Conservation (phyloP, 345 rosid species). For the Acer negundo region DNA sequence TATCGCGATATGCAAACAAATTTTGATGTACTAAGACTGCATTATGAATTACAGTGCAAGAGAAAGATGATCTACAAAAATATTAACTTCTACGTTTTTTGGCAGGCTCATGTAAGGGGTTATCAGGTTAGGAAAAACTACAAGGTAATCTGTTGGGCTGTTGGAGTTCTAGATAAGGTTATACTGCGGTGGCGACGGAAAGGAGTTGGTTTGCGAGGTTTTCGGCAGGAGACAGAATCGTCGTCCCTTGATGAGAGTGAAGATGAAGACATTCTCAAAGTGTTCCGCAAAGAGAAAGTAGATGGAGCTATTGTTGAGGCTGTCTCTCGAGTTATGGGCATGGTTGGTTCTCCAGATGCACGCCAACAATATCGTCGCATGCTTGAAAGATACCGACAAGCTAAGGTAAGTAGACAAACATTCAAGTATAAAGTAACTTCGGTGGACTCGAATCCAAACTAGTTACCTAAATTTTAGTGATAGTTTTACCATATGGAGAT, state of each 20-base stretch:
- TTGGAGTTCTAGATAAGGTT: slow-evolving; percentile 80
- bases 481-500: background rate
- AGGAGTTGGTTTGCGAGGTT: slow-evolving; percentile 84
- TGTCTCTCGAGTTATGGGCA: slow-evolving; percentile 73
- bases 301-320: slow-evolving; percentile 75
- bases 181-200: slow-evolving; percentile 88
- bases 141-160: slow-evolving; percentile 91
- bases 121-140: slow-evolving; percentile 85
- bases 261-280: slow-evolving; percentile 91
- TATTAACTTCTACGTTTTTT: slow-evolving; percentile 10
- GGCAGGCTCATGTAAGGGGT: slow-evolving; percentile 94
- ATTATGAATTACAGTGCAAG: background rate
- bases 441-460: background rate
- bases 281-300: slow-evolving; percentile 84
- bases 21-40: too few relatives aligned
- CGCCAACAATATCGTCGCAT: slow-evolving; percentile 86
- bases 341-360: slow-evolving; percentile 81
- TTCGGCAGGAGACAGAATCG: slow-evolving; percentile 44
- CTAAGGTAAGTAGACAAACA: slow-evolving; percentile 51
- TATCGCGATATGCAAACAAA: too few relatives aligned
- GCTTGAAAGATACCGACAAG: slow-evolving; percentile 73
- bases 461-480: background rate
- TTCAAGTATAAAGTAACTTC: background rate
- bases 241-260: slow-evolving; percentile 54
- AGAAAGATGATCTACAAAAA: slow-evolving; percentile 4